Conservation (phyloP, 2,329 filamentous ascomycete species). For the Pleurostoma richardsiae region DNA sequence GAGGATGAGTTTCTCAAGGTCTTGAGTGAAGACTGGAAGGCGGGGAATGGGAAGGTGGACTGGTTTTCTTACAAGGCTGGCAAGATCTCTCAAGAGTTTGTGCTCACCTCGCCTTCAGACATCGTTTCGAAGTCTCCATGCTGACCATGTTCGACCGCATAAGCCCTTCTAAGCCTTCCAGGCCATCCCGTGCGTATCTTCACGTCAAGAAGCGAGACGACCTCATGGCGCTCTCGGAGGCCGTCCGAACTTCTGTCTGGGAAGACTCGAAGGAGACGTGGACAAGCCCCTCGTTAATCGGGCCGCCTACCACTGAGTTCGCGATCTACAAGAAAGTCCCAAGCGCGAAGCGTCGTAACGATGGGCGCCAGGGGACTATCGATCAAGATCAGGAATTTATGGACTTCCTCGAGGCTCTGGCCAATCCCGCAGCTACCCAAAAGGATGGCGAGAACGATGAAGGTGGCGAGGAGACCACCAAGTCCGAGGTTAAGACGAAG, state of each 20-base stretch:
- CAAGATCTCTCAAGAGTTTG: constrained; percentile 81
- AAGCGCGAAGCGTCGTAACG: constrained; percentile 66
- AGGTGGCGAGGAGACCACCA: constrained; percentile 41
- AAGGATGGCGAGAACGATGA: constrained; percentile 43
- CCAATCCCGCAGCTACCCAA: constrained; percentile 52
- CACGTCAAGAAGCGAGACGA: constrained; percentile 71
- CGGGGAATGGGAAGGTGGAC: constrained; percentile 76
- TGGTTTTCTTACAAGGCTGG: constrained; percentile 65
- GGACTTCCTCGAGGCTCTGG: constrained; percentile 81
- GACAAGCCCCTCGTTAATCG: constrained; percentile 66
- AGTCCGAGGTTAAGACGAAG: constrained; percentile 57
- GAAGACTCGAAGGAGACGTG: constrained; percentile 76
- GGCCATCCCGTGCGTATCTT: constrained; percentile 75
- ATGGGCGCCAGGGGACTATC: constrained; percentile 87
- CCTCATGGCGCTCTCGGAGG: constrained; percentile 62
- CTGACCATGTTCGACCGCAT: constrained; percentile 3
- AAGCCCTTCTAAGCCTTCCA: constrained; percentile 80
- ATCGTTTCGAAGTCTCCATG: background rate
- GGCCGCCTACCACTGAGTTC: constrained; percentile 76
- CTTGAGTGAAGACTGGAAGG: constrained; percentile 76
- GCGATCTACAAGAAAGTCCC: constrained; percentile 81
- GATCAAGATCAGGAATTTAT: constrained; percentile 97
- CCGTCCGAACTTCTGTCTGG: constrained; percentile 65
- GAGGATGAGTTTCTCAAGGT: constrained; percentile 68
- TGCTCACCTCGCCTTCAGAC: constrained; percentile 7